Base-by-base conservation (phyloP, 2,329 filamentous ascomycete species). In the Magnaporthiopsis poae region DNA sequence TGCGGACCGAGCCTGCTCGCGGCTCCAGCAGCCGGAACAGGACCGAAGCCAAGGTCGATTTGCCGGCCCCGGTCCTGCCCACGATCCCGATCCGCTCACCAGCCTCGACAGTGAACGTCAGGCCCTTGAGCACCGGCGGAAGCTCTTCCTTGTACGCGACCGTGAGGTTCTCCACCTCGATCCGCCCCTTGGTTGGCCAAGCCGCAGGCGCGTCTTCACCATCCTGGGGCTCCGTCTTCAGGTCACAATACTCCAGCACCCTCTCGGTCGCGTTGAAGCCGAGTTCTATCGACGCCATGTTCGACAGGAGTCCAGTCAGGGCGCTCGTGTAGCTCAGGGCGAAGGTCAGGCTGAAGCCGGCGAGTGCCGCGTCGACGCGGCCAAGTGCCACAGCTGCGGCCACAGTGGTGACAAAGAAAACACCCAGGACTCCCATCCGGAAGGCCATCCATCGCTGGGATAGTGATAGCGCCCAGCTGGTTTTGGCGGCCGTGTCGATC, bases 61-160 rank as follows among this genome's bases (percentile, higher is more conserved):
- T 89, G 60, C 87, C 87, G 1, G 86, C 86, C 12, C 87, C 87
- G 0, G 87, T 89, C 7, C 87, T 82, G 8, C 87, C 87, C 2
- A 89, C 85, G 2, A 89, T 80, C 29, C 86, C 87, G 66, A 89
- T 85, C 46, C 86, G 80, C 74, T 88, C 86, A n/a, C 86, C 86
- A 7, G 76, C 70, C 33, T 72, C 68, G 39, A 80, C 72, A n/a
- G 67, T 70, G 67, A 80, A 79, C 60, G 72, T 75, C 31, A 80
- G 70, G 29, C 73, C 72, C 68, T 76, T 77, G 63, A 80, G 69
- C 0, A 79, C 77, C 0, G 75, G 74, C 13, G 76, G 76, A 4
- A 79, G 69, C 36, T 75, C 73, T 1, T 72, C 68, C 2, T 75
- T 74, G 68, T 80, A 80, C 31, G 70, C 70, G 15, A 77, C 75